Base-by-base conservation (phyloP, 2,329 filamentous ascomycete species). In the Aspergillus uvarum region DNA sequence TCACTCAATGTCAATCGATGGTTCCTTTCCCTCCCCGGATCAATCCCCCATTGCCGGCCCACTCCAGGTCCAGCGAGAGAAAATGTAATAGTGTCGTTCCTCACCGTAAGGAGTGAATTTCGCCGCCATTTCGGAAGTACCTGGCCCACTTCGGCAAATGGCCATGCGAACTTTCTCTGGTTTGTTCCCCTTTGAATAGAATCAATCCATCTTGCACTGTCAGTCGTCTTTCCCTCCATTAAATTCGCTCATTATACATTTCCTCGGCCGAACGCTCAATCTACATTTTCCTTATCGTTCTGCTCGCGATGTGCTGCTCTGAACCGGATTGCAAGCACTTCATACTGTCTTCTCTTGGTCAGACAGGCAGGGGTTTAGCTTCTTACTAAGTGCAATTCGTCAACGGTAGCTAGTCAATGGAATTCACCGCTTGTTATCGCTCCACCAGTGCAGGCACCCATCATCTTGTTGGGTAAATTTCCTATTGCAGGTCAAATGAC, bases 1-100 rank as follows among this genome's bases (percentile, higher is more conserved):
- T 32, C 56, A 50, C 61, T 65, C 62, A 51, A 63, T 47, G 58
- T 64, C 59, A 64, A 64, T 65, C 57, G 54, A 51, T 59, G 57
- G 22, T 55, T 59, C 59, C 38, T 16, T 61, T 16, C 32, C 58
- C 59, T 58, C 59, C 56, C 63, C 10, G 32, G 64, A 63, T 64
- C 60, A 60, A 44, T 12, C 38, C 56, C 60, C 62, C 56, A 59
- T 63, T 63, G 61, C 50, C 50, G 64, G 59, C 58, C 62, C 62
- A 64, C 55, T 58, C 58, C 47, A 61, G 54, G 59, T 58, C 59
- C 51, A 59, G 61, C 61, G 56, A 59, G 59, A 50, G 57, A 63
- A 60, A 19, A 19, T 44, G 38, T 54, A 56, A 58, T 62, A 61
- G 61, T 49, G 59, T 42, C 49, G 44, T 54, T 59, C 21, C 52